phyloP scores from a whole-genome alignment of 1,284 basidiomycete species.

The Cutaneotrichosporon cutaneum region DNA sequence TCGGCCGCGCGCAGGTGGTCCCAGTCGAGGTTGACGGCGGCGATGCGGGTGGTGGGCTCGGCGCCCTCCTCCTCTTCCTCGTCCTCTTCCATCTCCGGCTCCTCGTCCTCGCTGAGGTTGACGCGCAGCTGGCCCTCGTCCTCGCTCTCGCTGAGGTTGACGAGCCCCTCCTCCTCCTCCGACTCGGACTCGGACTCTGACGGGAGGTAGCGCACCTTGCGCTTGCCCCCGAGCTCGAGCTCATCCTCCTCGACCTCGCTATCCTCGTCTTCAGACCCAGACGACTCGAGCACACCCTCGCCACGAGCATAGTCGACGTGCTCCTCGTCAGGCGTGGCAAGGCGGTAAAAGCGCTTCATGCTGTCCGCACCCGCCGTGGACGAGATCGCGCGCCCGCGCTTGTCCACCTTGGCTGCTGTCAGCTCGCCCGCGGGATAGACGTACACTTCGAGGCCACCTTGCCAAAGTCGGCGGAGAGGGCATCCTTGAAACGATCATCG shows the following conservation, averaged over 20 bases:
- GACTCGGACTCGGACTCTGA: slow-evolving; percentile 47
- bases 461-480: slow-evolving; percentile 60
- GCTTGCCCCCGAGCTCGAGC: slow-evolving; percentile 56
- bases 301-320: slow-evolving; percentile 84
- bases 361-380: slow-evolving; percentile 69
- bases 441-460: slow-evolving; percentile 42
- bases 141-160: slow-evolving; percentile 58
- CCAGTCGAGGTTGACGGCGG: slow-evolving; percentile 97
- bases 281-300: slow-evolving; percentile 80
- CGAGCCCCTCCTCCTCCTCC: slow-evolving; percentile 54
- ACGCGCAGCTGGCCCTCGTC: slow-evolving; percentile 54
- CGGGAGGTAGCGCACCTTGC: slow-evolving; percentile 54
- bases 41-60: slow-evolving; percentile 67
- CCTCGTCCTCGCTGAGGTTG: slow-evolving; percentile 64
- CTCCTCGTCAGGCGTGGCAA: slow-evolving; percentile 53
- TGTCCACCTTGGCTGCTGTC: slow-evolving; percentile 71
- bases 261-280: slow-evolving; percentile 65
- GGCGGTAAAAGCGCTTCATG: slow-evolving; percentile 77
- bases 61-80: slow-evolving; percentile 49
- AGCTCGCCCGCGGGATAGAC: slow-evolving; percentile 15
- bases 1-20: slow-evolving; percentile 89
- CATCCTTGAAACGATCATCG: slow-evolving; percentile 88
- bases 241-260: slow-evolving; percentile 51
- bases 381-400: slow-evolving; percentile 80
- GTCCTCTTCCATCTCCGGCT: slow-evolving; percentile 43